phyloP scores from a whole-genome alignment of 2,329 filamentous ascomycete genomes.

The Colletotrichum nymphaeae region DNA sequence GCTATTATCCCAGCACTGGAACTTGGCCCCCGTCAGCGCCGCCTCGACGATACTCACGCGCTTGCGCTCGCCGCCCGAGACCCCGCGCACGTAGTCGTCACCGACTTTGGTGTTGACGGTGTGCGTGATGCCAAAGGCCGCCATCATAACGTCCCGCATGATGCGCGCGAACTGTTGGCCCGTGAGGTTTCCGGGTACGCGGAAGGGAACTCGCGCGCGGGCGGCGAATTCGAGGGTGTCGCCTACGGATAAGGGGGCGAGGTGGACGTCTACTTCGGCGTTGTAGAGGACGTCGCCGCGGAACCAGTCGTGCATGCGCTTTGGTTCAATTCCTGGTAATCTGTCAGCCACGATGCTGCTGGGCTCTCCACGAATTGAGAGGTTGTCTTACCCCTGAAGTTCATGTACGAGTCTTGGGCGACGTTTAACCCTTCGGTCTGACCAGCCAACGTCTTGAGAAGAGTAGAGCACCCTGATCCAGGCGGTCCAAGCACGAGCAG shows the following conservation, averaged over 20 bases:
- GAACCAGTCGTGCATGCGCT: constrained; percentile 43
- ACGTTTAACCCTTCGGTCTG: constrained; percentile 40
- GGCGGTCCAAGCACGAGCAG: constrained; percentile 70
- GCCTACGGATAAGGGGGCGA: constrained; percentile 68
- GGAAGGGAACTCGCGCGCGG: constrained; percentile 60
- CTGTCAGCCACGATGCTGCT: too few species aligned
- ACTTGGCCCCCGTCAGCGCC: constrained; percentile 36
- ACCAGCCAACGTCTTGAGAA: constrained; percentile 65
- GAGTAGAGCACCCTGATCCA: constrained; percentile 71
- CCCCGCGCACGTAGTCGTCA: constrained; percentile 36
- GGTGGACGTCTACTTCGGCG: constrained; percentile 73
- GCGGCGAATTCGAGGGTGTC: constrained; percentile 72
- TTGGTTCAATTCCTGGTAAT: constrained; percentile 28
- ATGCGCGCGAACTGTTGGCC: constrained; percentile 55
- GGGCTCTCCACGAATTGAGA: too few species aligned
- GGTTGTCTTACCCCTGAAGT: constrained; percentile 24
- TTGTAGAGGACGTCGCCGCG: constrained; percentile 75
- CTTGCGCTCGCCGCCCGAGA: constrained; percentile 49
- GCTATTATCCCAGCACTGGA: constrained; percentile 46
- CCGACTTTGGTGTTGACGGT: constrained; percentile 38
- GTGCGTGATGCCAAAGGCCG: constrained; percentile 48
- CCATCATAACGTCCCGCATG: constrained; percentile 65
- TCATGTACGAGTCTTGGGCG: constrained; percentile 39
- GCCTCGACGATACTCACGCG: constrained; percentile 47
- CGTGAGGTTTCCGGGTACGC: constrained; percentile 58